Base-by-base conservation (phyloP, 306 rosid genomes). In the Aeschynomene evenia region DNA sequence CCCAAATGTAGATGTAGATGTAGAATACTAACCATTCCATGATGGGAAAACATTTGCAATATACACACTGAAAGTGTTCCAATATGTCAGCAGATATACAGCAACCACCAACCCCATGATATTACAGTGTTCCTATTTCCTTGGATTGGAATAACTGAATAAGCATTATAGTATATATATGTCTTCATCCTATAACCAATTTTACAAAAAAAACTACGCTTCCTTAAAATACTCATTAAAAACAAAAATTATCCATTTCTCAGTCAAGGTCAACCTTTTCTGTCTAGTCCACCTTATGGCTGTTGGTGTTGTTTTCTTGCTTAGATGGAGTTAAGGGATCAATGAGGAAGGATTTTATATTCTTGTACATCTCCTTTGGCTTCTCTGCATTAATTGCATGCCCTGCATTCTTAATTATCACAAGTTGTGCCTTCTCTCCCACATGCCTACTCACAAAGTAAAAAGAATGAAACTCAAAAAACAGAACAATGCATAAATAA, bases 331-430 rank as follows among this genome's bases (percentile, higher is more conserved):
- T 73, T 7, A 72, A 71, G 43, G 84, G 75, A 61, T 83, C 85
- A 31, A 86, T 12, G 48, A 89, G 89, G 75, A 84, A 87, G 28
- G 90, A 61, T 71, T 84, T 83, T 31, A 89, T 45, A 56, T 70
- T 82, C 71, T 82, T 84, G 73, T 13, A 49, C 84, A 87, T 54
- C 73, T 87, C 90, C 31, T 81, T 87, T 0, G 91, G 91, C 78
- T 85, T 87, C 87, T 91, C 95, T 56, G 50, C 51, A 28, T 86
- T 90, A 29, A 91, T 66, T 11, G 97, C 95, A 80, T 86, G 92
- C 42, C 97, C 95, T 39, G 95, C 92, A 52, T 86, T 78, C 76
- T 88, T 81, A 67, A 91, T 48, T 31, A 85, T 81, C 43, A 77
- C 87, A 39, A 86, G 77, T 50, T 88, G 53, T 9, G 87, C 78